Conservation (phyloP, 352 stramenopile species). For the Phytophthora crassamura region DNA sequence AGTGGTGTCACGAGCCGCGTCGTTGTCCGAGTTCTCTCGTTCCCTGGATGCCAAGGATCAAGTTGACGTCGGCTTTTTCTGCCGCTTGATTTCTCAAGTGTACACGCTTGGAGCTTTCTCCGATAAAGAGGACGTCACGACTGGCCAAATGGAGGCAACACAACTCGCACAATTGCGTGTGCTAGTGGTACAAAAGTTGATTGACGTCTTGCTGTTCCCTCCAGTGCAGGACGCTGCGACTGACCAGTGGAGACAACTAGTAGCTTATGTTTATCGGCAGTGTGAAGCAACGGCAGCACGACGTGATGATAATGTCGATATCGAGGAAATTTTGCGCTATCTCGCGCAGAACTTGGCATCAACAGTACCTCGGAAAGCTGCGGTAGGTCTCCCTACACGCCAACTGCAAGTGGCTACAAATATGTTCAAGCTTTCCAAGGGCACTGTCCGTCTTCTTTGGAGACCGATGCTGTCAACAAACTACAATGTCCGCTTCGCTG, state of each 20-base stretch:
- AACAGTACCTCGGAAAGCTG: conserved; percentile 34
- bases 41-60: conserved; percentile 38
- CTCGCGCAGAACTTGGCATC: conserved; percentile 55
- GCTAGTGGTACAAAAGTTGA: conserved; percentile 73
- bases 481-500: conserved; percentile 62
- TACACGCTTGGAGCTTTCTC: conserved; percentile 45
- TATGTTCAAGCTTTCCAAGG: conserved; percentile 65
- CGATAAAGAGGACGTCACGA: conserved; percentile 31
- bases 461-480: conserved; percentile 55
- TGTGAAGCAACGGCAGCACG: conserved; percentile 29
- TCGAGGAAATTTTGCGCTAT: conserved; percentile 73
- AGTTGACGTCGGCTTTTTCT: conserved; percentile 81
- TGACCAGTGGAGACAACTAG: conserved; percentile 71
- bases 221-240: conserved; percentile 29
- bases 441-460: conserved; percentile 72
- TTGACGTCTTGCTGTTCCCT: conserved; percentile 72
- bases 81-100: conserved; percentile 74
- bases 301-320: conserved; percentile 36
- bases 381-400: conserved; percentile 25
- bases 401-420: conserved; percentile 41
- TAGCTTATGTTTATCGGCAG: conserved; percentile 71
- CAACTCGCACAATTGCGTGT: conserved; percentile 49
- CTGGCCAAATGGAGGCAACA: conserved; percentile 43
- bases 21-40: conserved; percentile 31
- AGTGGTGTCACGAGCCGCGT: conserved; percentile 20